A percentile compares a stretch with the other conserved stretches of the same genome.
These are phyloP conservation scores for Erythrophleum fordii DNA, from an alignment of 306 rosid genomes.

Conservation along the genomic window DNA sequence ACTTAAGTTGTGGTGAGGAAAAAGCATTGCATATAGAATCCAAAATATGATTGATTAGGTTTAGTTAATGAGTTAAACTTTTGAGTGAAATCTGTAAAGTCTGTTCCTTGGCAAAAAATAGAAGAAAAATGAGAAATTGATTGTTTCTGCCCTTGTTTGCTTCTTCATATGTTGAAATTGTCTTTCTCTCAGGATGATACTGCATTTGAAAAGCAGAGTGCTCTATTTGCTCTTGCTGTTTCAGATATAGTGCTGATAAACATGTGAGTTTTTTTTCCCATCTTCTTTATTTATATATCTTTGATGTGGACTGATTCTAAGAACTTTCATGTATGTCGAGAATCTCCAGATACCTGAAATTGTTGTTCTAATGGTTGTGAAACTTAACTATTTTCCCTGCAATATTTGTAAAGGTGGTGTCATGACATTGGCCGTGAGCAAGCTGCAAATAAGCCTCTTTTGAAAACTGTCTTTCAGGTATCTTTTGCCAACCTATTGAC, in stretches of 20 bases:
- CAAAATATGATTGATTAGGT: slow-evolving; percentile 2
- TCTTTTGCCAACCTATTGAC: slow-evolving; percentile 4
- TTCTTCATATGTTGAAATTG: slow-evolving; percentile 36
- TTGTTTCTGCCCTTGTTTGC: slow-evolving; percentile 8
- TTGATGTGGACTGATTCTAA: background rate
- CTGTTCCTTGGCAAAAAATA: background rate
- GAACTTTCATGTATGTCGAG: background rate
- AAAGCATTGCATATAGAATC: background rate
- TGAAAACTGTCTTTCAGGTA: slow-evolving; percentile 96
- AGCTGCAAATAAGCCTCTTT: slow-evolving; percentile 96
- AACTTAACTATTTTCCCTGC: slow-evolving; percentile 23
- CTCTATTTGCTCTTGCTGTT: slow-evolving; percentile 92
- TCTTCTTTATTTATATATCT: background rate
- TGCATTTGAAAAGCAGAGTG: slow-evolving; percentile 95
- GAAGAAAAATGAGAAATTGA: slow-evolving; percentile 8
- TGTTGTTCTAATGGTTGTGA: slow-evolving; percentile 23
- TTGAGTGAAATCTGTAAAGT: background rate
- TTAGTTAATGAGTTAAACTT: background rate
- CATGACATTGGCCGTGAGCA: slow-evolving; percentile 99
- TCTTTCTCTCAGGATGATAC: slow-evolving; percentile 75
- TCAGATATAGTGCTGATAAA: slow-evolving; percentile 93
- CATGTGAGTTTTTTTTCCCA: slow-evolving; percentile 59
- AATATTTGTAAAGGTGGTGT: slow-evolving; percentile 78
- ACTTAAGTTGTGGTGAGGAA: background rate
- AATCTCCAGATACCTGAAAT: slow-evolving; percentile 2